Conservation (phyloP, 169 alveolate genomes). For the Cryptosporidium canis region DNA sequence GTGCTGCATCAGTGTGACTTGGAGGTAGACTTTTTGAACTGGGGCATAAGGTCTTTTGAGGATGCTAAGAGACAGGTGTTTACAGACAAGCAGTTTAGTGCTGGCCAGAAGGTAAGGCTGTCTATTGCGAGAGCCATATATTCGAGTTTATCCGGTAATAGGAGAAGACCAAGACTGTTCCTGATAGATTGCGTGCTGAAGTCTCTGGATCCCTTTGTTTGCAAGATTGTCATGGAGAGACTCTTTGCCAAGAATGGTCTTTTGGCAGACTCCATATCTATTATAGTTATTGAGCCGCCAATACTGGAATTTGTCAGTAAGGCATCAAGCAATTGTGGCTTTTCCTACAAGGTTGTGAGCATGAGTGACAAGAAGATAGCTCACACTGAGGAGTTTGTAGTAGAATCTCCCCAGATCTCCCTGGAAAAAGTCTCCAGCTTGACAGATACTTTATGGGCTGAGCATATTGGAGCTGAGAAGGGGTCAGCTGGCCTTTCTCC, state of each 20-base stretch:
- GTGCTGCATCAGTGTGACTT: slow-evolving; percentile 54
- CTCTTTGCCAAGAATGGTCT: slow-evolving; percentile 31
- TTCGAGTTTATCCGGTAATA: background rate
- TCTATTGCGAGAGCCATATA: slow-evolving; percentile 63
- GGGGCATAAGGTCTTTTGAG: slow-evolving; percentile 43
- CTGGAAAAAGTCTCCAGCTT: too few relatives aligned
- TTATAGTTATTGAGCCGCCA: slow-evolving; percentile 57
- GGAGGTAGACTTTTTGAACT: slow-evolving; percentile 16
- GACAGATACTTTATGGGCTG: too few relatives aligned
- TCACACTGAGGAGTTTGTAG: background rate
- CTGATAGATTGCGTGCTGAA: slow-evolving; percentile 39
- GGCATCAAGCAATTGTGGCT: background rate
- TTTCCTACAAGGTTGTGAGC: background rate
- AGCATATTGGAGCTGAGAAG: too few relatives aligned
- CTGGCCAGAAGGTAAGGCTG: slow-evolving; percentile 61
- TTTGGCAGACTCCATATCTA: background rate
- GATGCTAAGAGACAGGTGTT: slow-evolving; percentile 14
- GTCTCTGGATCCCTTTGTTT: slow-evolving; percentile 61
- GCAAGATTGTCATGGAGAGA: slow-evolving; percentile 30
- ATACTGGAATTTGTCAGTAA: slow-evolving; percentile 1
- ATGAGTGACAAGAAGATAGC: slow-evolving; percentile 10
- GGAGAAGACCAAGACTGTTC: background rate
- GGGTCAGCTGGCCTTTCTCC: too few relatives aligned
- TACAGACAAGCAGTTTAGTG: slow-evolving; percentile 61
- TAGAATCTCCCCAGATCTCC: background rate